A percentile compares a stretch with the other conserved stretches of the same genome.
phyloP scores from a whole-genome alignment of 352 stramenopile species.

The Pythium graminicola region DNA sequence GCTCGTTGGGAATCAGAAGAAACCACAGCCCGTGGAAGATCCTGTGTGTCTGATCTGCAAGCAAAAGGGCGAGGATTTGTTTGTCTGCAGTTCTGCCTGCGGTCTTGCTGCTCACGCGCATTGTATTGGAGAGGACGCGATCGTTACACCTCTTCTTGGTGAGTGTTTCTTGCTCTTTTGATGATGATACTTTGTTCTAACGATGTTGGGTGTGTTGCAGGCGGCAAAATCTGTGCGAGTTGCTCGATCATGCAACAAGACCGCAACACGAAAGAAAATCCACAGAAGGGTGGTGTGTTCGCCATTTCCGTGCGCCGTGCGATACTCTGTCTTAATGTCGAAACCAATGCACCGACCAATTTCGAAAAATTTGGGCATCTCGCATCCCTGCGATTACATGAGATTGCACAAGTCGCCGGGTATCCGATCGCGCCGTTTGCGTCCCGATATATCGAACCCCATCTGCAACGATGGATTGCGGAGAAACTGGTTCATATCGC shows the following conservation, averaged over 20 bases:
- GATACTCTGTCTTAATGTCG: constrained; percentile 63
- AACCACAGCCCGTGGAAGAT: constrained; percentile 13
- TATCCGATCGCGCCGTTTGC: constrained; percentile 80
- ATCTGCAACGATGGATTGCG: constrained; percentile 61
- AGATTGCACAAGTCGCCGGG: constrained; percentile 72
- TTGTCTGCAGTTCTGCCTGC: constrained; percentile 54
- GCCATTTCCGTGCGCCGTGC: constrained; percentile 53
- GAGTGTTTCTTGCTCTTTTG: not conserved
- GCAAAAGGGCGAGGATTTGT: constrained; percentile 37
- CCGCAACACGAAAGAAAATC: constrained; percentile 55
- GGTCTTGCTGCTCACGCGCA: constrained; percentile 43
- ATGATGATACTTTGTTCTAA: too few relatives aligned
- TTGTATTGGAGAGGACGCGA: constrained; percentile 54
- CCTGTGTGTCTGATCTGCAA: constrained; percentile 43
- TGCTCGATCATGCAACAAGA: constrained; percentile 71
- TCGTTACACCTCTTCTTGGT: constrained; percentile 27
- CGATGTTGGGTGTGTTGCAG: constrained; percentile 21
- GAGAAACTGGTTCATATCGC: constrained; percentile 49
- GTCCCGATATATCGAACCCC: constrained; percentile 66
- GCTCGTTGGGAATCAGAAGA: constrained; percentile 3
- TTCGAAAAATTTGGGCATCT: constrained; percentile 81
- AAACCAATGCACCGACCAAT: constrained; percentile 52
- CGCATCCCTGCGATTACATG: constrained; percentile 51
- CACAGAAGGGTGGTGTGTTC: constrained; percentile 50
- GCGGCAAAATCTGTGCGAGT: constrained; percentile 57